Percentiles rank a stretch among this genome's conserved stretches.
These are phyloP conservation scores for Rhizophora apiculata DNA, from an alignment of 345 rosid species.

Conservation along the genomic window DNA sequence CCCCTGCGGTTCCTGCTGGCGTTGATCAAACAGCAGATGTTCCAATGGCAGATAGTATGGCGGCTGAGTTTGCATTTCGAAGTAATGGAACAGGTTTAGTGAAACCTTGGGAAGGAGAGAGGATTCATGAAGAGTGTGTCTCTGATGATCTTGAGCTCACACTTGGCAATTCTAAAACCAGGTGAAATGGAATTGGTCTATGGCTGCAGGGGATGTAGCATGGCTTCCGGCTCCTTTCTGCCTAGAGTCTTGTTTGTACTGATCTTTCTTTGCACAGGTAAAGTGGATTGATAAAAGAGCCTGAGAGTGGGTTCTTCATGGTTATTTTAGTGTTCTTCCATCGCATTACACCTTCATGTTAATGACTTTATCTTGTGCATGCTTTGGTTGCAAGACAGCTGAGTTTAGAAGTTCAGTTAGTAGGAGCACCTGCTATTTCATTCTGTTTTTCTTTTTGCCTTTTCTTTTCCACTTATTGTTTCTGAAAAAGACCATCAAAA, in stretches of 20 bases:
- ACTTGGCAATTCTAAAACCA: constrained; percentile 81
- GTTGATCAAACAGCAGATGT: constrained; percentile 75
- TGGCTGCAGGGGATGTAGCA: neutral
- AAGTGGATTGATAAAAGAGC: constrained; percentile 12
- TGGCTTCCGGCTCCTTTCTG: neutral
- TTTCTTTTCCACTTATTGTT: neutral
- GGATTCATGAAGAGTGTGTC: constrained; percentile 87
- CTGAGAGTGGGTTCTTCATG: constrained; percentile 5
- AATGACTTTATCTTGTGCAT: constrained; percentile 3
- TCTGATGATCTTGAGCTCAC: constrained; percentile 98
- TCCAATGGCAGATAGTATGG: constrained; percentile 69
- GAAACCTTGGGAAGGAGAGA: constrained; percentile 99
- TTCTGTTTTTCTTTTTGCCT: neutral
- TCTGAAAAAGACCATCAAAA: constrained; percentile 8
- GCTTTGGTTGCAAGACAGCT: constrained; percentile 16
- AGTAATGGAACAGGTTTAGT: constrained; percentile 62
- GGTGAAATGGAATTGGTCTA: constrained; percentile 34
- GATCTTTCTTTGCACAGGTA: constrained; percentile 19
- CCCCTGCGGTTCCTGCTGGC: constrained; percentile 80
- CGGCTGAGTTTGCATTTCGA: constrained; percentile 92
- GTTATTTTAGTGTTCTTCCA: constrained; percentile 5
- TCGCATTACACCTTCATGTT: constrained; percentile 13
- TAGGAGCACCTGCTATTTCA: constrained; percentile 13
- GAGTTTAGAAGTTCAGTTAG: no score
- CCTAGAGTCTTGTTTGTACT: neutral